Evolutionary conservation across 352 stramenopile species (phyloP).

Genomic region (Saprolegnia parasitica): DNA sequence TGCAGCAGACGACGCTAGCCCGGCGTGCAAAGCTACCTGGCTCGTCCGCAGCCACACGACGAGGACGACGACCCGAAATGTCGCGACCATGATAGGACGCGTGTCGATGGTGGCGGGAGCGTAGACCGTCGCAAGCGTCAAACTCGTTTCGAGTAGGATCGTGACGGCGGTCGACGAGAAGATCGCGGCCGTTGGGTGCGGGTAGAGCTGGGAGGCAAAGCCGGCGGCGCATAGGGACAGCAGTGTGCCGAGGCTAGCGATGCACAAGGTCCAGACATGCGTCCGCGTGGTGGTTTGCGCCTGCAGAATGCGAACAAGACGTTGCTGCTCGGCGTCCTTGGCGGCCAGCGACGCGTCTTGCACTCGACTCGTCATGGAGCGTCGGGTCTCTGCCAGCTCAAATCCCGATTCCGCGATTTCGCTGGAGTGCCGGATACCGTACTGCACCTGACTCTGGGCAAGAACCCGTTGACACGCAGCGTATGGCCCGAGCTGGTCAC

Average conservation of each 20-base stretch:
- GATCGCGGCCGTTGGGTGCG: background rate
- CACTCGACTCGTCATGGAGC: too few species aligned
- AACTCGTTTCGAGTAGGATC: too few species aligned
- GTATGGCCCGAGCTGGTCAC: too few species aligned
- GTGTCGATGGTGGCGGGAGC: too few species aligned
- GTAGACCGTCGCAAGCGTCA: too few species aligned
- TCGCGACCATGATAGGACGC: too few species aligned
- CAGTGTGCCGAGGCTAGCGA: background rate
- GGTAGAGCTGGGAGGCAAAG: background rate
- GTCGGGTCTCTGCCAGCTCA: too few species aligned
- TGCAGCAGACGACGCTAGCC: background rate
- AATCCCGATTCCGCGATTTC: too few species aligned
- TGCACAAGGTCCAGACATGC: background rate
- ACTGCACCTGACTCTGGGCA: too few species aligned
- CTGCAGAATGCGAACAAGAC: conserved; percentile 1
- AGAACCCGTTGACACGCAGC: too few species aligned
- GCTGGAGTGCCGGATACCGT: too few species aligned
- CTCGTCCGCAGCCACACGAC: background rate
- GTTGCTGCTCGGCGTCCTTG: background rate
- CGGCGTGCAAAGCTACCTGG: background rate
- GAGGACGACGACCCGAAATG: background rate
- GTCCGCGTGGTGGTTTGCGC: conserved; percentile 15
- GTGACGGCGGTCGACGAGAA: background rate
- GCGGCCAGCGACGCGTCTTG: too few species aligned
- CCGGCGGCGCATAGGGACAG: background rate